Evolutionary conservation across 2,329 filamentous ascomycete species (phyloP), one percentile per base, ranked within the genome.

Genomic region (Neofusicoccum laricinum): DNA sequence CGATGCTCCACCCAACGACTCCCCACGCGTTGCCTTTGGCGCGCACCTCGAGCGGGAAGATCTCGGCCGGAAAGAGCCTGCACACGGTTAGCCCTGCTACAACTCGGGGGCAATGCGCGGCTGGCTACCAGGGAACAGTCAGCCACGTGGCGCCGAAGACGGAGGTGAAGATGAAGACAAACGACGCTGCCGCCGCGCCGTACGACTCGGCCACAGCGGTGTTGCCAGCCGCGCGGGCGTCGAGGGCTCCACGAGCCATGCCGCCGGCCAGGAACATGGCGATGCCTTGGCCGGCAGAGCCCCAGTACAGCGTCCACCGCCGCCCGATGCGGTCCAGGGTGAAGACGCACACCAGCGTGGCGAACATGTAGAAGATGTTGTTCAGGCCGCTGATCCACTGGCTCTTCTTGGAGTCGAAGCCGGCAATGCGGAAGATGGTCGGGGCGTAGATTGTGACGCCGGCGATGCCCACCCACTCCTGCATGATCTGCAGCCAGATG

Each of bases 21-120:
- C 90, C 89, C 84, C 86, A 92, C 0, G 90, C 88, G 66, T 92
- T 92, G 5, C 90, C 90, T 69, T 89, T 88, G 1, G 90, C 90
- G 21, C 90, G 84, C 0, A 91, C 84, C 66, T 89, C 84, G 0
- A 91, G 76, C 0, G 90, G 89, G 70, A 91, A 92, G 64, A 92
- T 92, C 71, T 93, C 89, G 1, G 89, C 88, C 0, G 87, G 88
- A 63, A 90, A 90, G 0, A 90, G 75, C 48, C 17, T 5, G 12
- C n/a, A 8, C 69, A 69, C 71, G 71, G 45, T 71, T 70, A 30
- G 73, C 65, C 0, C 71, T 69, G 38, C 25, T 7, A 7, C 25
- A 30, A 30, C 25, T 5, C 25, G 25, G 25, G 25, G 25, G 25
- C 25, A 73, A 72, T 40, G 73, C 70, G 36, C 30, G 25, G 38